phyloP scores from a whole-genome alignment of 1,284 basidiomycete species.

The Ganoderma sinense region DNA sequence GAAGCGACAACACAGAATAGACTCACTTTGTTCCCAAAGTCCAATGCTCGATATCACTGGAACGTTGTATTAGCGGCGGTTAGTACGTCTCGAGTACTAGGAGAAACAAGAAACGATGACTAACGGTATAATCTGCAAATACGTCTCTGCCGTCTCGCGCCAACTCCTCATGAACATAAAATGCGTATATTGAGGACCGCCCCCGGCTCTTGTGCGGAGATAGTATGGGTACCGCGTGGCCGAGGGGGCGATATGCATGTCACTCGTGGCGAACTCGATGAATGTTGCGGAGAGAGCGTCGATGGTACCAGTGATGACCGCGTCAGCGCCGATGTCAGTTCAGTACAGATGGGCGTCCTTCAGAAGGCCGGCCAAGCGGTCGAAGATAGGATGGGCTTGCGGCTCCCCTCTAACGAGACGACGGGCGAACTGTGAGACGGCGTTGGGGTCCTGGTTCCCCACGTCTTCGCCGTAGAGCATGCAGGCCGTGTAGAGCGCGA shows the following conservation, averaged over 20 bases:
- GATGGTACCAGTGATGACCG: constrained; percentile 27
- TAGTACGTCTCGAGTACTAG: neutral
- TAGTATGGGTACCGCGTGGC: constrained; percentile 29
- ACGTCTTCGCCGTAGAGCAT: constrained; percentile 32
- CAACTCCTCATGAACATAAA: constrained; percentile 31
- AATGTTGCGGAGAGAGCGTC: constrained; percentile 25
- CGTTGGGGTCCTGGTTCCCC: constrained; percentile 22
- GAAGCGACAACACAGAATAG: neutral
- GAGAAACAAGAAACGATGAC: neutral
- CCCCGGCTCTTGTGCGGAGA: constrained; percentile 25
- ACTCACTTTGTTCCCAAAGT: constrained; percentile 30
- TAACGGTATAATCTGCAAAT: constrained; percentile 30
- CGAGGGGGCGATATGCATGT: constrained; percentile 16
- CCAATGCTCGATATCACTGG: constrained; percentile 30
- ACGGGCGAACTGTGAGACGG: constrained; percentile 26
- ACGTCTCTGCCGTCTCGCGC: constrained; percentile 27
- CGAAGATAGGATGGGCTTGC: constrained; percentile 28
- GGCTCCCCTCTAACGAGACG: constrained; percentile 22
- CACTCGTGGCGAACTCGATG: constrained; percentile 25
- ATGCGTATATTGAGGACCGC: constrained; percentile 27
- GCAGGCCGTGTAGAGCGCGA: constrained; percentile 30
- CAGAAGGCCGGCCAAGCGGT: constrained; percentile 23
- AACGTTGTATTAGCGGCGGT: neutral
- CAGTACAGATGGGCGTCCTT: constrained; percentile 27
- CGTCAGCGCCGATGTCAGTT: constrained; percentile 28